Conservation (phyloP, 768 basidiomycete species). For the Rhodosporidiobolus odoratus region DNA sequence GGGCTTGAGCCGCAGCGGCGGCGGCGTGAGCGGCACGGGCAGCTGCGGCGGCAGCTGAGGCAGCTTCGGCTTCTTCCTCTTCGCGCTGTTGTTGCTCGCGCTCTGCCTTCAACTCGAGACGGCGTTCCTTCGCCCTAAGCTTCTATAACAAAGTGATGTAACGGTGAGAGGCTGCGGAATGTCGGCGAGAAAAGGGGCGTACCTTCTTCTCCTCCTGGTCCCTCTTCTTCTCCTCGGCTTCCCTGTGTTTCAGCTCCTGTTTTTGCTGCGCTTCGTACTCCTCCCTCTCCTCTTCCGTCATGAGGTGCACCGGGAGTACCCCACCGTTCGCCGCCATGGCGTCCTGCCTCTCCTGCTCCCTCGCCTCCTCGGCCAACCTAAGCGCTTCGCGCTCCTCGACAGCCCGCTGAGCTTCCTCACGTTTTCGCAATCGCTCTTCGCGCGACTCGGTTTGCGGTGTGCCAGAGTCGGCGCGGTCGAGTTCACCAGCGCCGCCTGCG, state of each 20-base stretch:
- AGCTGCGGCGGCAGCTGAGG: slow-evolving; percentile 11
- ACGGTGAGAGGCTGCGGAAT: neutral
- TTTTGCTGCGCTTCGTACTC: neutral
- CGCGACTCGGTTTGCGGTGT: slow-evolving; percentile 8
- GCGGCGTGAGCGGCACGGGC: neutral
- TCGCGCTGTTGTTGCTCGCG: too few species aligned
- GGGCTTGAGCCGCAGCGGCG: neutral
- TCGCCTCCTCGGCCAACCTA: slow-evolving; percentile 45
- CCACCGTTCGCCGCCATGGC: slow-evolving; percentile 52
- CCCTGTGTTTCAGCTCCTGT: slow-evolving; percentile 11
- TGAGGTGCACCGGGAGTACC: slow-evolving; percentile 20
- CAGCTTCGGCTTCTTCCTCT: slow-evolving; percentile 3
- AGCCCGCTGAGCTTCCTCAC: slow-evolving; percentile 31
- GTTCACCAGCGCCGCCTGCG: neutral
- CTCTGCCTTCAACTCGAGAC: slow-evolving; percentile 28
- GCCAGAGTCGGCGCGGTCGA: neutral
- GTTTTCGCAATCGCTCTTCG: slow-evolving; percentile 30
- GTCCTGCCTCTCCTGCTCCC: slow-evolving; percentile 59
- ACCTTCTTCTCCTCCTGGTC: slow-evolving; percentile 19
- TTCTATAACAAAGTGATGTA: neutral
- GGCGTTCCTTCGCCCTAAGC: slow-evolving; percentile 16
- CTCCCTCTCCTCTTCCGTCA: slow-evolving; percentile 22
- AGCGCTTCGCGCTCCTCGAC: slow-evolving; percentile 53
- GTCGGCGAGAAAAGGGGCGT: neutral
- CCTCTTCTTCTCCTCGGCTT: slow-evolving; percentile 10